phyloP scores from a whole-genome alignment of 805 yeast species.

The Metschnikowia gruessii region DNA sequence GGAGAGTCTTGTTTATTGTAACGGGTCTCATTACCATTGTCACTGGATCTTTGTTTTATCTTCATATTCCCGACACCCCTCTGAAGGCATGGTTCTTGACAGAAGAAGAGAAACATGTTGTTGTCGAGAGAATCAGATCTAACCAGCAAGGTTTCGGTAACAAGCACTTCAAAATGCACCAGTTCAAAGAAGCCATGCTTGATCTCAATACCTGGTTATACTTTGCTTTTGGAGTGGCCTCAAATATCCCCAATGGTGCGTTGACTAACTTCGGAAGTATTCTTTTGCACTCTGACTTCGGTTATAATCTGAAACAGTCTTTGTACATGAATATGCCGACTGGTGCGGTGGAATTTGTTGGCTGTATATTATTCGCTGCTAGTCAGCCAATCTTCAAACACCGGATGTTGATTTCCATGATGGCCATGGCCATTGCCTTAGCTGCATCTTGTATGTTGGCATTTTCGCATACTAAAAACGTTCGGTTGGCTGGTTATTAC shows the following conservation, averaged over 20 bases:
- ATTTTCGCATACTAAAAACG: constrained; percentile 15
- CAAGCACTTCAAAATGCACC: constrained; percentile 51
- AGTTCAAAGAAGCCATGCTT: constrained; percentile 48
- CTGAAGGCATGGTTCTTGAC: constrained; percentile 42
- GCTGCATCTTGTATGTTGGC: constrained; percentile 19
- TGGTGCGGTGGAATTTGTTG: constrained; percentile 22
- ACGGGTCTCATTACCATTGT: constrained; percentile 58
- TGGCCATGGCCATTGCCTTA: constrained; percentile 22
- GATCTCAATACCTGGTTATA: constrained; percentile 49
- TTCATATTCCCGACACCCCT: constrained; percentile 59
- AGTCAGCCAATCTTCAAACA: constrained; percentile 25
- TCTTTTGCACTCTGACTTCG: constrained; percentile 27
- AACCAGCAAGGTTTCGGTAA: constrained; percentile 61
- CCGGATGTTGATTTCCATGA: constrained; percentile 28
- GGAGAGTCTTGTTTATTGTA: constrained; percentile 60
- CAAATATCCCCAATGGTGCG: constrained; percentile 32
- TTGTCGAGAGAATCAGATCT: constrained; percentile 50
- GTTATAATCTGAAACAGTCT: constrained; percentile 22
- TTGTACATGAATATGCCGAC: constrained; percentile 28
- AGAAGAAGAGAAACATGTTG: constrained; percentile 39
- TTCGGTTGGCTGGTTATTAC: constrained; percentile 26
- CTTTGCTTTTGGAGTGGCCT: constrained; percentile 25
- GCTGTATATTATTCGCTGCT: constrained; percentile 31
- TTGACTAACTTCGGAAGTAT: constrained; percentile 30
- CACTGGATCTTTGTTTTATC: constrained; percentile 44